A percentile compares a stretch with the other conserved stretches of the same genome.
Evolutionary conservation across 1,284 basidiomycete species (phyloP).

Genomic region (Ceratobasidium sp.): DNA sequence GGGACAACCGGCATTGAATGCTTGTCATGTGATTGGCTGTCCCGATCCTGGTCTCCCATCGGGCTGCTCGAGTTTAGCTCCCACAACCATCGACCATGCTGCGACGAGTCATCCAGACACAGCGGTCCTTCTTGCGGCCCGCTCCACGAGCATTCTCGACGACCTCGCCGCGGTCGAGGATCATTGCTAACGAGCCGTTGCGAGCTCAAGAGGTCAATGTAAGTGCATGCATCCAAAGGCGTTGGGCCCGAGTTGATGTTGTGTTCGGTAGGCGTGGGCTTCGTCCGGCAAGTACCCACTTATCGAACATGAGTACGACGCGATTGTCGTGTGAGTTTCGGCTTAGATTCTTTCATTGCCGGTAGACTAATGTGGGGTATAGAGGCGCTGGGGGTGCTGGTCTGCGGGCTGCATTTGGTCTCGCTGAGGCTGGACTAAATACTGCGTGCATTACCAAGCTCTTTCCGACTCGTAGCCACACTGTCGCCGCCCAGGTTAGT

Average conservation of each 20-base stretch:
- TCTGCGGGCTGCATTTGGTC: constrained; percentile 97
- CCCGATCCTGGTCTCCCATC: constrained; percentile 5
- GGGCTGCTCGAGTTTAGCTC: not conserved
- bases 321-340: constrained; percentile 90
- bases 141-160: constrained; percentile 63
- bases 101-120: constrained; percentile 18
- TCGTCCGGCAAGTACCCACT: constrained; percentile 65
- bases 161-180: constrained; percentile 62
- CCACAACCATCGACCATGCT: constrained; percentile 16
- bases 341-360: not conserved
- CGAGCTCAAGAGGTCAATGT: constrained; percentile 86
- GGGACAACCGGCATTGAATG: constrained; percentile 25
- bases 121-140: not conserved
- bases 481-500: constrained; percentile 92
- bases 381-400: constrained; percentile 98
- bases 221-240: constrained; percentile 38
- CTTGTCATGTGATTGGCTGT: constrained; percentile 29
- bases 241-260: not conserved
- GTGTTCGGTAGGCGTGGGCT: constrained; percentile 32
- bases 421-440: constrained; percentile 98
- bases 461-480: constrained; percentile 99
- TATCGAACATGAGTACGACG: constrained; percentile 98
- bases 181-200: constrained; percentile 78
- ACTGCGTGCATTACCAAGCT: constrained; percentile 99
- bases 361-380: constrained; percentile 36